These are phyloP conservation scores for Amanita molliuscula DNA, from an alignment of 768 basidiomycete genomes.

Conservation along the genomic window DNA sequence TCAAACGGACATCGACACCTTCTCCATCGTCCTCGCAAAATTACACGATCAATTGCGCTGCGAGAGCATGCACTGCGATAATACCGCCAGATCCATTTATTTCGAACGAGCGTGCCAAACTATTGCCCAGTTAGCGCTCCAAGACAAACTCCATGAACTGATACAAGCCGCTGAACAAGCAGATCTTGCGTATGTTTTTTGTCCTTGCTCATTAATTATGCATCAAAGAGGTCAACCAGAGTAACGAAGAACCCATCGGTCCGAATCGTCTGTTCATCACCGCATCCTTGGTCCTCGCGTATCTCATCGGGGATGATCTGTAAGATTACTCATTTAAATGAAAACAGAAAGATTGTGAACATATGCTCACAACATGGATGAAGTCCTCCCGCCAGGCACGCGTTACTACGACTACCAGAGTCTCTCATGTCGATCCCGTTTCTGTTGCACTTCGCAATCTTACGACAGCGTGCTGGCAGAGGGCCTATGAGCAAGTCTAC, in stretches of 20 bases:
- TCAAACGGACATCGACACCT: conserved; percentile 52
- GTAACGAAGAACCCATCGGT: conserved; percentile 25
- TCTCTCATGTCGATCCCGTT: conserved; percentile 32
- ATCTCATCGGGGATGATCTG: conserved; percentile 57
- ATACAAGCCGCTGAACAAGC: conserved; percentile 36
- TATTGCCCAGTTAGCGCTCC: conserved; percentile 33
- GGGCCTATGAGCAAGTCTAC: conserved; percentile 49
- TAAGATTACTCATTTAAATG: conserved; percentile 21
- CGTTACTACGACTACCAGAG: conserved; percentile 44
- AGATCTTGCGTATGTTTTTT: conserved; percentile 40
- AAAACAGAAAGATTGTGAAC: neutral
- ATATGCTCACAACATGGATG: neutral
- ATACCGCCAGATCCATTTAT: conserved; percentile 9
- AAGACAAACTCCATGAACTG: conserved; percentile 31
- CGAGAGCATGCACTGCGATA: conserved; percentile 11
- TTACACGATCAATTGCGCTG: conserved; percentile 38
- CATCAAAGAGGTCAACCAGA: conserved; percentile 15
- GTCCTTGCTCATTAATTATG: neutral
- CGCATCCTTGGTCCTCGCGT: conserved; percentile 52
- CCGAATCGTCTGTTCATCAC: conserved; percentile 38
- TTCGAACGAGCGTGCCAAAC: conserved; percentile 36
- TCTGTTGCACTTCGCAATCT: conserved; percentile 34
- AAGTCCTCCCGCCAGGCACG: conserved; percentile 53
- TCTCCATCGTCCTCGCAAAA: conserved; percentile 46
- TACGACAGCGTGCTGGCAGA: conserved; percentile 38